Evolutionary conservation across 495 filamentous ascomycete species (phyloP), one percentile per base, ranked within the genome.

Genomic region (Tuber umbilicatum): DNA sequence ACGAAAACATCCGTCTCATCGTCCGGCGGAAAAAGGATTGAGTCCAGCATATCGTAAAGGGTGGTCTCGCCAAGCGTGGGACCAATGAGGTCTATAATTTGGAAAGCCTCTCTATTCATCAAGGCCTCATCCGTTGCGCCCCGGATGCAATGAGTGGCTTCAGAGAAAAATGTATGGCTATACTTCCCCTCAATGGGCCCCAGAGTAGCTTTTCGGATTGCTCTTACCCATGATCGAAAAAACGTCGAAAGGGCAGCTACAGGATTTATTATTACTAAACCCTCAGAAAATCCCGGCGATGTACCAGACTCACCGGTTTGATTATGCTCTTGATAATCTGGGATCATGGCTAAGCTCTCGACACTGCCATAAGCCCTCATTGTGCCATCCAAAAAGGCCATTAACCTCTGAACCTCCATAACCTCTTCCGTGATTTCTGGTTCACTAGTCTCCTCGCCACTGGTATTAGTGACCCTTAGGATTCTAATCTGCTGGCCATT

Each of bases 361-460:
- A 86, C 86, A 73, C 91, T 92, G 10, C 91, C 94, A 83, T 96
- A 97, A n/a, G 90, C 88, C 64, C 94, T 89, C 9, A 90, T 86
- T 19, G 94, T 93, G 31, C 82, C 84, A 76, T 96, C 92, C 43
- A 97, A 85, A 79, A 97, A 97, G 35, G 93, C 93, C 84, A 97
- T 88, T n/a, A 97, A 79, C 38, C 94, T 89, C 81, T 97, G 93
- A 27, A 88, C 80, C 80, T 92, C 90, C 37, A 86, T 83, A 27
- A 84, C 69, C 72, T 90, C 84, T 27, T 85, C 83, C 4, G 55
- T 64, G 27, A 64, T 64, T 31, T 64, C 55, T 4, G 80, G 74
- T 7, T 82, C 76, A 38, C 82, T 69, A 23, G 43, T 68, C 12
- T 87, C 82, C 10, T 88, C 85, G 21, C 89, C 86, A 31, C 86